A percentile compares a stretch with the other conserved stretches of the same genome.
phyloP scores from a whole-genome alignment of 2,329 filamentous ascomycete genomes.

The Trichoderma pleuroti region DNA sequence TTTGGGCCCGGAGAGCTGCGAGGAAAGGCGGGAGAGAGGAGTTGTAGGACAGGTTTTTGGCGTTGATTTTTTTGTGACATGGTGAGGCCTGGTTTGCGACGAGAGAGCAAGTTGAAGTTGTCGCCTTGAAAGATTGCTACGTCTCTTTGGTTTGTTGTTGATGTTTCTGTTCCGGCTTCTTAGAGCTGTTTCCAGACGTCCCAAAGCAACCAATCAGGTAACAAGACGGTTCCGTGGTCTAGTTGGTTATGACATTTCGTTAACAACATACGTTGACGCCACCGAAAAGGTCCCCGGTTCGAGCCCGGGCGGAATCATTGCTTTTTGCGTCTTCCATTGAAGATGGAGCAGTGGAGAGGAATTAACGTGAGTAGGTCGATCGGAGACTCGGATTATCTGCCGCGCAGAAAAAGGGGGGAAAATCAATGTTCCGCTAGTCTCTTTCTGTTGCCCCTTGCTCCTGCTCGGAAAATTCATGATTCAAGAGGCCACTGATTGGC shows the following conservation, averaged over 20 bases:
- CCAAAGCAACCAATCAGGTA: slow-evolving; percentile 6
- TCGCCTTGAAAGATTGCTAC: background rate
- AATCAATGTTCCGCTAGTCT: slow-evolving; percentile 2
- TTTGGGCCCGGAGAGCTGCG: slow-evolving; percentile 52
- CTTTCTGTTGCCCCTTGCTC: slow-evolving; percentile 5
- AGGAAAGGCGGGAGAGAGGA: slow-evolving; percentile 58
- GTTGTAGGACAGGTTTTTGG: slow-evolving; percentile 68
- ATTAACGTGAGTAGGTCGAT: background rate
- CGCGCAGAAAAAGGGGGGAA: background rate
- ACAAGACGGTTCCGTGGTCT: slow-evolving; percentile 19
- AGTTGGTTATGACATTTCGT: slow-evolving; percentile 22
- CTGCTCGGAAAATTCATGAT: slow-evolving; percentile 12
- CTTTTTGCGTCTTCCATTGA: slow-evolving; percentile 4
- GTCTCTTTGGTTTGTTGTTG: background rate
- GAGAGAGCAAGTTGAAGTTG: background rate
- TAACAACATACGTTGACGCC: slow-evolving; percentile 20
- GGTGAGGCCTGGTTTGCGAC: slow-evolving; percentile 13
- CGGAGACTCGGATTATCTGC: background rate
- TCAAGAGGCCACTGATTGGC: background rate
- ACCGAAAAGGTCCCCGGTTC: slow-evolving; percentile 22
- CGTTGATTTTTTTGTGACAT: slow-evolving; percentile 62
- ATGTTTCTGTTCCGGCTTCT: background rate
- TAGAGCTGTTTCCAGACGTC: background rate
- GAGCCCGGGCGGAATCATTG: slow-evolving; percentile 19
- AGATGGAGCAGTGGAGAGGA: background rate